Evolutionary conservation across 2,329 filamentous ascomycete species (phyloP), one percentile per base, ranked within the genome.

Genomic region (Fusarium tricinctum): DNA sequence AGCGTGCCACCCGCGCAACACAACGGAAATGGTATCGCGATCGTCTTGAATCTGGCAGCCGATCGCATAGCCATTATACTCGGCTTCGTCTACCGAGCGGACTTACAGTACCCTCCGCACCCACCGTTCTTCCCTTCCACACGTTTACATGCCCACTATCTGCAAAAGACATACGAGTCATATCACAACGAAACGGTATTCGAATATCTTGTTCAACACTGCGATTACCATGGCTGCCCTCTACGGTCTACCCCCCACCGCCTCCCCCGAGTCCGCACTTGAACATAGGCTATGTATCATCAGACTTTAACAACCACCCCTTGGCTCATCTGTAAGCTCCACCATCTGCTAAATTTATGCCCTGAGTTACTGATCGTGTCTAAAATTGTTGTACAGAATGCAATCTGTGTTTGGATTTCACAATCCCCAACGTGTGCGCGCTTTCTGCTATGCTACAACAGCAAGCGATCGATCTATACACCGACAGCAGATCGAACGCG

Each of bases 231-330:
- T 99, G 96, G 96, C 86, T 99, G 47, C 91, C 95, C 8, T 77
- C 81, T 45, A 89, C 89, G 0, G 92, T 98, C 0, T 97, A 92
- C 73, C 88, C 88, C n/a, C 96, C 96, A 4, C 96, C 96, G 0
- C 79, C 88, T 4, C 94, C 96, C 2, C 96, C 96, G 2, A 85
- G 83, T 43, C 94, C 94, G 1, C 88, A 91, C 69, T 84, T 99
- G n/a, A 95, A 93, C 70, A 89, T 99, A 63, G 96, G 96, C 46
- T 99, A 99, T 78, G 90, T 99, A 38, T 98, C 96, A 5, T 98
- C 96, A 0, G 96, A 99, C 79, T 99, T 99, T 81, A 99, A 99
- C 76, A 99, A 99, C 73, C 96, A 99, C 76, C 96, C 96, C 6
- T 83, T 99, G 33, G 96, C 96, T 23, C 96, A 99, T 81, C 79